Percentiles rank a stretch among this genome's conserved stretches.
phyloP scores from a whole-genome alignment of 352 stramenopile species.

The Aphanomyces astaci region DNA sequence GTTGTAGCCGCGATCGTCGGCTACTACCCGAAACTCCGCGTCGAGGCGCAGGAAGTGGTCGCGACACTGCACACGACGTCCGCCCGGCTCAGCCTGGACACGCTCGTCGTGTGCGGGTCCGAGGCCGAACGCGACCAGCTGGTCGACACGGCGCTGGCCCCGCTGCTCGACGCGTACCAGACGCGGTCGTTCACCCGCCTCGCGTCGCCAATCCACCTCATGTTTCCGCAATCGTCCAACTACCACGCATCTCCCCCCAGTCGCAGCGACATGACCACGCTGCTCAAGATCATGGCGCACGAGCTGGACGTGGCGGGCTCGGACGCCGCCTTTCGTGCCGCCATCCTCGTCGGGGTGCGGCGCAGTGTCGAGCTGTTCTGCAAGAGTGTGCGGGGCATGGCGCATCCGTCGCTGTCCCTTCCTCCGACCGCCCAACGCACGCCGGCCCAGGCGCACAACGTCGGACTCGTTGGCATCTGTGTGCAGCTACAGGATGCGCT shows the following conservation, averaged over 20 bases:
- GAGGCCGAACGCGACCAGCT: conserved; percentile 49
- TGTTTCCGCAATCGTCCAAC: conserved; percentile 78
- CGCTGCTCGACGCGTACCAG: conserved; percentile 62
- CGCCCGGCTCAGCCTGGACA: conserved; percentile 16
- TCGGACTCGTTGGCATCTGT: conserved; percentile 57
- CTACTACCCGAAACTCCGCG: conserved; percentile 69
- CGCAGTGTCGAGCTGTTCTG: conserved; percentile 64
- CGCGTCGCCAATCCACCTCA: conserved; percentile 73
- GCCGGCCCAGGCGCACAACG: conserved; percentile 67
- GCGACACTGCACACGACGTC: conserved; percentile 52
- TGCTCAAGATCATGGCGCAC: conserved; percentile 59
- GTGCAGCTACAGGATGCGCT: conserved; percentile 57
- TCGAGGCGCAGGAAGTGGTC: conserved; percentile 58
- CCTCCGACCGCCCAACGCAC: conserved; percentile 50
- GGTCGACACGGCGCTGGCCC: conserved; percentile 49
- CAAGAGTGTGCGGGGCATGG: conserved; percentile 60
- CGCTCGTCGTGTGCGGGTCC: conserved; percentile 25
- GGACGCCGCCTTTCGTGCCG: conserved; percentile 49
- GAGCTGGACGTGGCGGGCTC: conserved; percentile 59
- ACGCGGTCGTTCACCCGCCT: conserved; percentile 53
- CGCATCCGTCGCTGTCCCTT: conserved; percentile 46
- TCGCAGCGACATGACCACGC: conserved; percentile 73
- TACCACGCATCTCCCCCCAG: conserved; percentile 76
- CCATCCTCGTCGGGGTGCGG: conserved; percentile 48
- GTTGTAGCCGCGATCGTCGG: conserved; percentile 67